Conservation (phyloP, 83 land plant genomes). For the Diphasiastrum complanatum region DNA sequence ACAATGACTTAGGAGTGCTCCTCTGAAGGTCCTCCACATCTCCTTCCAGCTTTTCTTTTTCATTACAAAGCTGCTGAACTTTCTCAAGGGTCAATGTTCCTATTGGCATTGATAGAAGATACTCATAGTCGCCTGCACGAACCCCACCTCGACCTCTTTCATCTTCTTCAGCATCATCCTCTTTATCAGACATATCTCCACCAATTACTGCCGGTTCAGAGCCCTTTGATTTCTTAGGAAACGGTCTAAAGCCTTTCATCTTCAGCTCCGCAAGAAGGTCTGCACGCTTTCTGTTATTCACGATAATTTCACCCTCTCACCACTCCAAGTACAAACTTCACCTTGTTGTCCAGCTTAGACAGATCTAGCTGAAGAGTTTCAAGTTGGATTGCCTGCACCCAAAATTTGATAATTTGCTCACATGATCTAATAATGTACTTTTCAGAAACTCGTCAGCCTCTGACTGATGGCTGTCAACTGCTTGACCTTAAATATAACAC, state of each 20-base stretch:
- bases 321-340: slow-evolving; percentile 80
- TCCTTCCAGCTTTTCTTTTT: slow-evolving; percentile 52
- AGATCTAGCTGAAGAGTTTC: slow-evolving; percentile 64
- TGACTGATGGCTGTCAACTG: too few species aligned
- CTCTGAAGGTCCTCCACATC: slow-evolving; percentile 64
- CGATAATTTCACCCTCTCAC: slow-evolving; percentile 74
- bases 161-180: slow-evolving; percentile 44
- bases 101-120: slow-evolving; percentile 84
- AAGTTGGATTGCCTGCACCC: slow-evolving; percentile 55
- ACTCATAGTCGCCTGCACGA: slow-evolving; percentile 70
- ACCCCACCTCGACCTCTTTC: slow-evolving; percentile 40
- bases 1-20: slow-evolving; percentile 61
- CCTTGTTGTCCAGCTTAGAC: slow-evolving; percentile 77
- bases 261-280: slow-evolving; percentile 71
- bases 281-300: slow-evolving; percentile 78
- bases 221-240: slow-evolving; percentile 69
- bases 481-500: too few species aligned
- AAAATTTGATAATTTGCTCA: too few species aligned
- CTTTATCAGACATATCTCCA: slow-evolving; percentile 39
- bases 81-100: slow-evolving; percentile 77
- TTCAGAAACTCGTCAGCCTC: too few species aligned
- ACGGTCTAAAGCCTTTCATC: slow-evolving; percentile 77
- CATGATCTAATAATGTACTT: too few species aligned
- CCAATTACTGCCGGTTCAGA: slow-evolving; percentile 57
- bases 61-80: slow-evolving; percentile 57